Percentiles rank a stretch among this genome's conserved stretches.
These are phyloP conservation scores for Botrytis elliptica DNA, from an alignment of 2,329 filamentous ascomycete genomes.

Conservation along the genomic window DNA sequence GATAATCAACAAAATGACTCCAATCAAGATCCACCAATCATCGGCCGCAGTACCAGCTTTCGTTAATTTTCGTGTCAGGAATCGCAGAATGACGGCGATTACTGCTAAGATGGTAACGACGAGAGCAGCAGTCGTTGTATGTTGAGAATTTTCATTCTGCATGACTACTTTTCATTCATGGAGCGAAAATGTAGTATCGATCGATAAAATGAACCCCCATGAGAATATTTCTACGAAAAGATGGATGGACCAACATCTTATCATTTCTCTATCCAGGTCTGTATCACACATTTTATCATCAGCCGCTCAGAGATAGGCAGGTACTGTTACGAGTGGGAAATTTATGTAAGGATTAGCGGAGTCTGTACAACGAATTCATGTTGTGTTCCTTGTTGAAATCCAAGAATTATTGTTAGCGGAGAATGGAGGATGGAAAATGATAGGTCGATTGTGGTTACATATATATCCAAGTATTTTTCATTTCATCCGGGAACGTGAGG, in stretches of 20 bases:
- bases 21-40: slow-evolving; percentile 25
- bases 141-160: slow-evolving; percentile 7
- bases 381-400: background rate
- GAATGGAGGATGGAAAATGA: background rate
- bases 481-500: background rate
- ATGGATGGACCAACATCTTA: slow-evolving; percentile 2
- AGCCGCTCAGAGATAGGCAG: background rate
- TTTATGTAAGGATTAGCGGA: background rate
- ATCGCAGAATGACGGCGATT: slow-evolving; percentile 21
- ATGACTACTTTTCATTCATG: slow-evolving; percentile 3
- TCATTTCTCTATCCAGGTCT: background rate
- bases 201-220: background rate
- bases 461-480: background rate
- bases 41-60: slow-evolving; percentile 20
- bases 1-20: background rate
- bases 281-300: background rate
- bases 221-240: background rate
- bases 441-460: background rate
- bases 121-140: slow-evolving; percentile 12
- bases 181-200: background rate
- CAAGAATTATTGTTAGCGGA: background rate
- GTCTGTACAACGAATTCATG: slow-evolving; percentile 8
- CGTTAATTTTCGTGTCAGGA: slow-evolving; percentile 15
- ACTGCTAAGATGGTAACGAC: slow-evolving; percentile 18
- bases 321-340: background rate